Evolutionary conservation across 179 eudicot species (phyloP).

Genomic region (Heliamphora pulchella): DNA sequence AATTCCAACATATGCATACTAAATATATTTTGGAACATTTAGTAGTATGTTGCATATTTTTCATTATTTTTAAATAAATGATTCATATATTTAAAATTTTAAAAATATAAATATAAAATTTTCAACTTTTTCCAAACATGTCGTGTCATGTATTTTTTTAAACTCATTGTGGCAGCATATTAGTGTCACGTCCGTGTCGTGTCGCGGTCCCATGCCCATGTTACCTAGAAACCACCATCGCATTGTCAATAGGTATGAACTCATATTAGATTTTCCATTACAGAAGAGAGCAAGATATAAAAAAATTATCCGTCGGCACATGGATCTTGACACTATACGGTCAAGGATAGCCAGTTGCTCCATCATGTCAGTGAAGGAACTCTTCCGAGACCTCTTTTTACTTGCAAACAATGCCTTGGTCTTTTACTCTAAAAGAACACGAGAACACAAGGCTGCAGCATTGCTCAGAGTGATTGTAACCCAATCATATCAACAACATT

Average conservation of each 20-base stretch:
- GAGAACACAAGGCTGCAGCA: slow-evolving; percentile 64
- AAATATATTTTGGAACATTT: no score
- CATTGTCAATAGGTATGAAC: no score
- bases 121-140: no score
- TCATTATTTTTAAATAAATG: no score
- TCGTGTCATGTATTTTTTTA: no score
- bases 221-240: no score
- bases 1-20: no score
- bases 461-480: slow-evolving; percentile 51
- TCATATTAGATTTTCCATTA: slow-evolving; percentile 14
- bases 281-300: slow-evolving; percentile 91
- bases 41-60: no score
- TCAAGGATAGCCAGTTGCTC: slow-evolving; percentile 41
- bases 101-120: no score
- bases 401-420: slow-evolving; percentile 73
- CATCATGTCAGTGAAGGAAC: slow-evolving; percentile 48
- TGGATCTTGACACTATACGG: slow-evolving; percentile 66
- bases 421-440: slow-evolving; percentile 73
- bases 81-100: no score
- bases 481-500: slow-evolving; percentile 32
- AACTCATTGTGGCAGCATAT: no score
- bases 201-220: no score
- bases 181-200: background rate
- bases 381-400: slow-evolving; percentile 68
- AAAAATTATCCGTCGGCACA: slow-evolving; percentile 52